Evolutionary conservation across 2,329 filamentous ascomycete species (phyloP).

Genomic region (Hymenoscyphus fraxineus): DNA sequence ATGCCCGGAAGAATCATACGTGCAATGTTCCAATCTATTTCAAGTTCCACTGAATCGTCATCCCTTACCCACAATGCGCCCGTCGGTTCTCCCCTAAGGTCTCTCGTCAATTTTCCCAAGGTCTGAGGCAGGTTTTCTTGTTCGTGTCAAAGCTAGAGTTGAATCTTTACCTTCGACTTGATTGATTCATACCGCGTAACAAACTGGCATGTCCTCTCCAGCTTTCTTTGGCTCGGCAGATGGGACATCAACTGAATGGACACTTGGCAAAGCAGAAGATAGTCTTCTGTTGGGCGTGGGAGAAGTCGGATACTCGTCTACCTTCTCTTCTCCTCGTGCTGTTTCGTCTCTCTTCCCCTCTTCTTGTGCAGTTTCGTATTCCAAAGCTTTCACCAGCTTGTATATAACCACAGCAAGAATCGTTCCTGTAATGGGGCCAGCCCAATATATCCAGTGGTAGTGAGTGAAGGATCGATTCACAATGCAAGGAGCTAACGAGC

Average conservation of each 20-base stretch:
- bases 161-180: neutral
- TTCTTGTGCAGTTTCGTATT: constrained; percentile 49
- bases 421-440: constrained; percentile 49
- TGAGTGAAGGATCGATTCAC: constrained; percentile 39
- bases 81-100: neutral
- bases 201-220: neutral
- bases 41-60: neutral
- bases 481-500: constrained; percentile 46
- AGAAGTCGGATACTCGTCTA: constrained; percentile 7
- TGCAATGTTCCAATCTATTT: neutral
- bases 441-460: constrained; percentile 49
- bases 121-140: neutral
- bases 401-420: constrained; percentile 49
- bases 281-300: constrained; percentile 1
- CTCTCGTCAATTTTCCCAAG: neutral
- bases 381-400: constrained; percentile 47
- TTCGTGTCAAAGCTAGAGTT: neutral
- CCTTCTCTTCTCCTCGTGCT: constrained; percentile 42
- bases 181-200: neutral
- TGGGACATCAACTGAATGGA: constrained; percentile 1
- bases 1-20: neutral
- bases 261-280: constrained; percentile 16
- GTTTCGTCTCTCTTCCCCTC: constrained; percentile 40
- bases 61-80: neutral
- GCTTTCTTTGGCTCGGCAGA: constrained; percentile 3